Conservation (phyloP, 805 yeast genomes). For the Ogataea dorogensis region DNA sequence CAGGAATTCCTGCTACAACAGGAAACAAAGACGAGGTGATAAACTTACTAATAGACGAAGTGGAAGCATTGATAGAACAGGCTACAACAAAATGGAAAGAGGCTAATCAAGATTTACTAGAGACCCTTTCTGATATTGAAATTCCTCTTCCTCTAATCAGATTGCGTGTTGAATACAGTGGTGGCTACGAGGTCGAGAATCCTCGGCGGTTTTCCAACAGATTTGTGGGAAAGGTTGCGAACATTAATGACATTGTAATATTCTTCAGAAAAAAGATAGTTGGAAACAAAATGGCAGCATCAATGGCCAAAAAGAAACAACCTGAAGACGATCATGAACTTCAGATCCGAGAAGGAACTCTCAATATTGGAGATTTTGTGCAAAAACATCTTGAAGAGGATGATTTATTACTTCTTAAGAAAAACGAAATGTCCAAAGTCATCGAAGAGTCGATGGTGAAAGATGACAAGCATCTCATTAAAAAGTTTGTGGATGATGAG, state of each 20-base stretch:
- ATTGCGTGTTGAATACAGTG: conserved; percentile 82
- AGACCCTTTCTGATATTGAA: conserved; percentile 33
- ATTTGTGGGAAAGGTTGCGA: conserved; percentile 89
- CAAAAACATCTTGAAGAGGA: conserved; percentile 60
- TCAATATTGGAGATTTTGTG: conserved; percentile 49
- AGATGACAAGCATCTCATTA: conserved; percentile 74
- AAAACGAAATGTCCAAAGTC: conserved; percentile 70
- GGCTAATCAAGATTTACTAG: conserved; percentile 27
- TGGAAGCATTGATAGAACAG: conserved; percentile 61
- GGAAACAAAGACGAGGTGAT: conserved; percentile 61
- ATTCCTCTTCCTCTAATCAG: conserved; percentile 81
- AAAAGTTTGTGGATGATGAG: conserved; percentile 58
- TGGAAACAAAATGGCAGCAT: conserved; percentile 18
- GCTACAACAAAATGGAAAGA: conserved; percentile 53
- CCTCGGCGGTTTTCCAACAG: conserved; percentile 84
- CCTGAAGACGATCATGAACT: conserved; percentile 37
- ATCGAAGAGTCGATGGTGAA: conserved; percentile 71
- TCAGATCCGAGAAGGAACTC: conserved; percentile 16
- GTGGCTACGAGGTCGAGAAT: conserved; percentile 90
- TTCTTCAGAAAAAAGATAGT: conserved; percentile 49
- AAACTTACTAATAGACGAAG: conserved; percentile 56
- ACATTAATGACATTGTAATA: conserved; percentile 79
- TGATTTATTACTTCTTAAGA: conserved; percentile 68
- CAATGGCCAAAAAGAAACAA: conserved; percentile 31
- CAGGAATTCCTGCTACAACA: conserved; percentile 57